These are phyloP conservation scores for Anaeromyces robustus DNA, from an alignment of 192 early-diverging fungal species.

Conservation along the genomic window DNA sequence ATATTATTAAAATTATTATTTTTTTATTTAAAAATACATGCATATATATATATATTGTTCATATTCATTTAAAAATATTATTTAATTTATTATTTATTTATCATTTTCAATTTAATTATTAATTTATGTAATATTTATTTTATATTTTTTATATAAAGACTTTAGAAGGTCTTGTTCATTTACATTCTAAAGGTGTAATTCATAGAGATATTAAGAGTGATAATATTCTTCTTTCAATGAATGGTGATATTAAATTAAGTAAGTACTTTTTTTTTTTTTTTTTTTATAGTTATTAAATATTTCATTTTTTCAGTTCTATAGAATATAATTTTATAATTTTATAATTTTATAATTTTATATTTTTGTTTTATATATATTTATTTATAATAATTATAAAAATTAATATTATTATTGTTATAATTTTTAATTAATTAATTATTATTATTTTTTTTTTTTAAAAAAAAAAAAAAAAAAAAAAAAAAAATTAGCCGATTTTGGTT, in stretches of 20 bases:
- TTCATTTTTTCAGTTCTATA: too few species aligned
- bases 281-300: too few species aligned
- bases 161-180: constrained; percentile 49
- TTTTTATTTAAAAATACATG: too few species aligned
- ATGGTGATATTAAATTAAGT: constrained; percentile 66
- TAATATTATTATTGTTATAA: too few species aligned
- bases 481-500: constrained; percentile 65
- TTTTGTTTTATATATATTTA: too few species aligned
- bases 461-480: neutral
- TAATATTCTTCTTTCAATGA: constrained; percentile 66
- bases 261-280: too few species aligned
- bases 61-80: neutral
- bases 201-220: constrained; percentile 82
- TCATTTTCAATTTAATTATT: constrained; percentile 7
- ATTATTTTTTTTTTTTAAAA: neutral
- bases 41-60: neutral
- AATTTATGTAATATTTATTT: neutral
- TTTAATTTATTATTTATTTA: neutral
- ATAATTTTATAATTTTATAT: too few species aligned
- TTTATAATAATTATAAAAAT: too few species aligned
- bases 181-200: constrained; percentile 59
- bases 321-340: too few species aligned
- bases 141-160: too few species aligned
- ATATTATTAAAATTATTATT: too few species aligned
- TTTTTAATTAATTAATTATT: constrained; percentile 3